phyloP scores from a whole-genome alignment of 31 red algal species.

The Odonthalia washingtoniensis region DNA sequence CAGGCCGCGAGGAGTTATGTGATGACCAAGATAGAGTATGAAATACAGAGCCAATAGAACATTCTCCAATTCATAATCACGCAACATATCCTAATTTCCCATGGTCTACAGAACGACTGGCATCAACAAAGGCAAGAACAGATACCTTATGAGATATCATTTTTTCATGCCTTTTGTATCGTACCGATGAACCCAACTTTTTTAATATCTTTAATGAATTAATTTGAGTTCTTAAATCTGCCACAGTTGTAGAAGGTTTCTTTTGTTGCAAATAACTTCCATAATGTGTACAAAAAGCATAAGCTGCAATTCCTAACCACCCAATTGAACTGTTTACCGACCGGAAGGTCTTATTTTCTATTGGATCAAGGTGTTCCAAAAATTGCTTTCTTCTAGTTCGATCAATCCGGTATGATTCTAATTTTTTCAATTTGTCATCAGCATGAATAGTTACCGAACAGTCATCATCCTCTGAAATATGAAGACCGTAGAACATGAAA shows the following conservation, averaged over 20 bases:
- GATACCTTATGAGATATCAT: not conserved
- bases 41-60: not conserved
- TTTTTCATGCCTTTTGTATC: not conserved
- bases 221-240: not conserved
- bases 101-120: too few species aligned
- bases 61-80: not conserved
- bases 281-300: not conserved
- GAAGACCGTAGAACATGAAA: too few species aligned
- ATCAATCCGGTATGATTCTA: not conserved
- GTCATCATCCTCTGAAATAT: not conserved
- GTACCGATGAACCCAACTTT: not conserved
- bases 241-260: not conserved
- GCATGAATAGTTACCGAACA: not conserved
- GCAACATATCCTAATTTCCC: too few species aligned
- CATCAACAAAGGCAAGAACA: not conserved
- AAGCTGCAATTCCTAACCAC: not conserved
- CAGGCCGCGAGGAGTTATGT: not conserved
- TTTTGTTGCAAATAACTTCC: constrained; percentile 11
- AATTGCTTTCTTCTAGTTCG: not conserved
- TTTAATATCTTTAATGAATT: not conserved
- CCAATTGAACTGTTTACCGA: constrained; percentile 16
- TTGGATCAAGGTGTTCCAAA: too few species aligned
- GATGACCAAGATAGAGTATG: not conserved
- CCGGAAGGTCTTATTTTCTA: not conserved
- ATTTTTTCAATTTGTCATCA: not conserved